Percentiles rank a stretch among this genome's conserved stretches.
phyloP scores from a whole-genome alignment of 148 eudicot genomes.

The Rhododendron molle region DNA sequence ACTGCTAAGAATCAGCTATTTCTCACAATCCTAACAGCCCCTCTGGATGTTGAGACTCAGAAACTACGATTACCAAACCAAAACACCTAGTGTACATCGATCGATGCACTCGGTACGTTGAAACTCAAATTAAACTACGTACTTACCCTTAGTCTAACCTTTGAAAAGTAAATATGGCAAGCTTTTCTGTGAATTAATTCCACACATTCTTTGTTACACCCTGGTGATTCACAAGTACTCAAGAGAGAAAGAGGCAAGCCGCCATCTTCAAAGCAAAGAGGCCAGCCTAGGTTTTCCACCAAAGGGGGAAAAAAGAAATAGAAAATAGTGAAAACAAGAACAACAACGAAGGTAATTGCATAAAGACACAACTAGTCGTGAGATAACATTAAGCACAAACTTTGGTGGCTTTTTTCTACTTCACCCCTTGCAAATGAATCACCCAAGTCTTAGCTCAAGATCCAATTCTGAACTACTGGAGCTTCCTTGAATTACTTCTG shows the following conservation, averaged over 20 bases:
- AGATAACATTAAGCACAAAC: too few species aligned
- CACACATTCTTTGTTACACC: conserved; percentile 7
- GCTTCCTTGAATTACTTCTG: conserved; percentile 22
- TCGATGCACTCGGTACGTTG: background rate
- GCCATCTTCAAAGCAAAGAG: conserved; percentile 10
- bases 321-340: background rate
- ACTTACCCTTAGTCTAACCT: background rate
- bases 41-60: too few species aligned
- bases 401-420: conserved; percentile 9
- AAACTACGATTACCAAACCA: too few species aligned
- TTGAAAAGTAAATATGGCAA: background rate
- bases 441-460: conserved; percentile 92
- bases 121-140: background rate
- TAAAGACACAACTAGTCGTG: background rate
- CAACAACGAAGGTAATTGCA: background rate
- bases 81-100: background rate
- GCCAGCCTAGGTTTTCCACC: conserved; percentile 13
- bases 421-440: conserved; percentile 37
- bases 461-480: conserved; percentile 40
- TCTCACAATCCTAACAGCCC: background rate
- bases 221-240: conserved; percentile 10
- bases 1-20: background rate
- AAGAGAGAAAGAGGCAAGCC: background rate
- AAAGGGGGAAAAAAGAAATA: background rate
- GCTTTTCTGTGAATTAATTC: background rate